Base-by-base conservation (phyloP, 2,329 filamentous ascomycete species). In the Emmonsiellopsis sp. region DNA sequence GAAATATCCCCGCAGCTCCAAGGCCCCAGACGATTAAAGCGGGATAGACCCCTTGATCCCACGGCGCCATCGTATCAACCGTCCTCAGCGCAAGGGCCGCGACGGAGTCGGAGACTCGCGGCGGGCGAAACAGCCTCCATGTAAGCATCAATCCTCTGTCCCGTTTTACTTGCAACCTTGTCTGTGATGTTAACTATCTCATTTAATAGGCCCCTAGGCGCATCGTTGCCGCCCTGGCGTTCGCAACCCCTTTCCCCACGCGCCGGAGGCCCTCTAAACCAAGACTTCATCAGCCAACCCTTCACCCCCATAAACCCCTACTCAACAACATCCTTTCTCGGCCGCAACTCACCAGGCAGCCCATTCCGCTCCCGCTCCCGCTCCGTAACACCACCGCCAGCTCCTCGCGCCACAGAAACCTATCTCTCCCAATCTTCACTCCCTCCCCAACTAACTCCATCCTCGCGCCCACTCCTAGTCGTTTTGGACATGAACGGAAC, bases 401-500 rank as follows among this genome's bases (percentile, higher is more conserved):
- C 84, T 27, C 88, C 88, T 0, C 63, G 77, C 0, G 82, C 87
- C 0, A 78, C 79, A 1, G 45, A 68, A 0, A 63, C 69, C 46
- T 94, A 94, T 68, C 71, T 88, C n/a, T 52, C 64, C 3, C 76
- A 77, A 51, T 75, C 86, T 2, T 65, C 71, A 4, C 60, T 71
- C 11, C 61, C 71, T 0, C 75, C 81, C 0, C 61, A 66, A 32
- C 58, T 59, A 13, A 68, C 79, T 3, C 40, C 68, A 0, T 49
- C 67, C 1, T 79, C 84, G 1, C 81, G 81, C 42, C 80, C 79
- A 13, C 78, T 95, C 36, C 82, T 98, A 21, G 76, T 98, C 49
- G 81, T 97, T 46, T 81, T 97, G 57, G 93, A 98, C 70, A 80
- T 98, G 39, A 98, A 97, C 68, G 93, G 93, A 57, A 96, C 92